Conservation (phyloP, 345 rosid genomes). For the Eucalyptus lansdowneana region DNA sequence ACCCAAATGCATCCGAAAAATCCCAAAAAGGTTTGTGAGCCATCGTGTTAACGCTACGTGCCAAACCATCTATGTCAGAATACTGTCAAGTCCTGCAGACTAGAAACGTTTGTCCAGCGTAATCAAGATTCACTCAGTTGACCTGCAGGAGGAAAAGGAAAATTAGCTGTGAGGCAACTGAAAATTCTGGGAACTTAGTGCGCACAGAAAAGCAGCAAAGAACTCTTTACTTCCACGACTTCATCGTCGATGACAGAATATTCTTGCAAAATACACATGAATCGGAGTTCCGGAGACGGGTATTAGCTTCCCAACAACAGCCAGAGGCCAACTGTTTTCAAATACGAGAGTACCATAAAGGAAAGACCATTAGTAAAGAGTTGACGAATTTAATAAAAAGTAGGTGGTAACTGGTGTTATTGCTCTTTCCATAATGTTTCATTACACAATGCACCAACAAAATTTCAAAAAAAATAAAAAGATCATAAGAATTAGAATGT, state of each 20-base stretch:
- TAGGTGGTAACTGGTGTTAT: background rate
- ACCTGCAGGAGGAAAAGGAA: constrained; percentile 10
- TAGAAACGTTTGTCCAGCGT: background rate
- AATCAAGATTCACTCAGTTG: constrained; percentile 7
- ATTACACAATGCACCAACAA: background rate
- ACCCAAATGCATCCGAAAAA: background rate
- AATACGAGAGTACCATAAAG: background rate
- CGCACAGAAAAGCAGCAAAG: background rate
- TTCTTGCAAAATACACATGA: background rate
- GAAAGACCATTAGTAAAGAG: background rate
- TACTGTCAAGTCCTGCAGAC: no score
- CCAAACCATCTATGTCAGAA: background rate
- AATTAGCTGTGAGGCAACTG: background rate
- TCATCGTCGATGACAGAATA: background rate
- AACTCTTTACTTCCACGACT: background rate
- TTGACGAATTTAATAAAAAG: background rate
- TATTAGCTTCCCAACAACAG: constrained; percentile 52
- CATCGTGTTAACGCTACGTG: no score
- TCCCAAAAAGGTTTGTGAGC: rapidly evolving
- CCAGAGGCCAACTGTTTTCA: constrained; percentile 84
- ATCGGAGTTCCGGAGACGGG: constrained; percentile 62
- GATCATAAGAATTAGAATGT: background rate
- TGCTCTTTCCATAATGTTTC: background rate
- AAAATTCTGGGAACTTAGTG: background rate
- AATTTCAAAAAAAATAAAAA: background rate